Base-by-base conservation (phyloP, 2,329 filamentous ascomycete species). In the Fusarium verticillioides region DNA sequence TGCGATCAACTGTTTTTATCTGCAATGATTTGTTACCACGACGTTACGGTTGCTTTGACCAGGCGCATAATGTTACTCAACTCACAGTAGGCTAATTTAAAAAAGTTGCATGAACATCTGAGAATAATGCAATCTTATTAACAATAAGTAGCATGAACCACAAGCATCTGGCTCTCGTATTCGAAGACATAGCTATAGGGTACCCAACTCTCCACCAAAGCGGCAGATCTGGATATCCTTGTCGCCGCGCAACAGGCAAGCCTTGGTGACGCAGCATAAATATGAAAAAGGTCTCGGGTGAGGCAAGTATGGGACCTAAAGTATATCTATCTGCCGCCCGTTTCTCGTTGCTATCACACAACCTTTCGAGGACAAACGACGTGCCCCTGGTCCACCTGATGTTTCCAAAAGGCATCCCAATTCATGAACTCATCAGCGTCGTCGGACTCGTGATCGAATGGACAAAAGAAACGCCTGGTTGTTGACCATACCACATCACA, bases 381-480 rank as follows among this genome's bases (percentile, higher is more conserved):
- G 0, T 56, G 37, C 7, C 52, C 37, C 4, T 23, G 0, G 0
- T 1, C 0, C 2, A 23, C 8, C 16, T 56, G 52, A 32, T 32
- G 37, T 7, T 0, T 23, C 52, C 52, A 56, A 9, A 56, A 43
- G 0, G 21, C 28, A 15, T 0, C 21, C 37, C 52, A 56, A 0
- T 2, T 32, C 4, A 0, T 0, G 1, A 56, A 43, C 3, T 23
- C 37, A 4, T 53, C 32, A 7, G 2, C 18, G 1, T 12, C 11
- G 13, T 43, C 5, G 0, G 21, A 21, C 4, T 7, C 52, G 0
- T 43, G 37, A 11, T 56, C 36, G 0, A 56, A 43, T 0, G 36
- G 36, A 4, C 37, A 56, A 19, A n/a, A 56, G 21, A 56, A 56
- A 0, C 3, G 16, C 3, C 15, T n/a, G 2, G 0, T 21, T 6